A percentile compares a stretch with the other conserved stretches of the same genome.
Conservation (phyloP, 2,329 filamentous ascomycete species). For the Exophiala phaeomuriformis region DNA sequence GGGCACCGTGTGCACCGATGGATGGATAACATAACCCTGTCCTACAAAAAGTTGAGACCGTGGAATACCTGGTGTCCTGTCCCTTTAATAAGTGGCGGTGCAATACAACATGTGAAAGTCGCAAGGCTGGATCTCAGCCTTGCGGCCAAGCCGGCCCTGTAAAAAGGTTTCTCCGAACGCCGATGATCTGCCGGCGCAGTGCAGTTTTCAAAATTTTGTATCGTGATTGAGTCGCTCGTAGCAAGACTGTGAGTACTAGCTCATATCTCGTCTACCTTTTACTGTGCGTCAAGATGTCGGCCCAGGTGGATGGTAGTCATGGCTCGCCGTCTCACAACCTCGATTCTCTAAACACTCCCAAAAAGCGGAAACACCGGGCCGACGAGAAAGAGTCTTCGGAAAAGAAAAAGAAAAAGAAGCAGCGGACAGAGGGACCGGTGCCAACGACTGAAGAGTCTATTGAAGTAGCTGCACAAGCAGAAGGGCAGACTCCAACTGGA, state of each 20-base stretch:
- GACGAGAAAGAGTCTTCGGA: conserved; percentile 17
- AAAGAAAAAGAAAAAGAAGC: conserved; percentile 22
- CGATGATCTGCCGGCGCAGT: not conserved
- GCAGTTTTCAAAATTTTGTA: not conserved
- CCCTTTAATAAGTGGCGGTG: no score
- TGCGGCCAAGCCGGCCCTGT: not conserved
- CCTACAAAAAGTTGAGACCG: no score
- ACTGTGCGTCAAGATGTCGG: conserved; percentile 7
- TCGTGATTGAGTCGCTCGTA: not conserved
- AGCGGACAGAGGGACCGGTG: conserved; percentile 5
- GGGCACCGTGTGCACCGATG: no score
- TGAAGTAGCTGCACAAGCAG: not conserved
- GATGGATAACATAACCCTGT: no score
- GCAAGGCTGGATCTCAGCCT: not conserved
- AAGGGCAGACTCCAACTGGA: not conserved
- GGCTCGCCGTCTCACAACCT: not conserved
- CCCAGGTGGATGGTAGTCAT: conserved; percentile 4
- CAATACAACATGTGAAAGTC: not conserved
- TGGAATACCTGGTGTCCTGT: no score
- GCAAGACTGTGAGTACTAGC: no score
- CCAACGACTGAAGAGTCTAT: not conserved
- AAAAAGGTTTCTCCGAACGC: not conserved
- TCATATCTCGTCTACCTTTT: no score
- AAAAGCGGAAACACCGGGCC: conserved; percentile 23
- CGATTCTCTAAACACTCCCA: conserved; percentile 8